Conservation (phyloP, 176 grass and related monocot genomes). For the Triticum urartu region DNA sequence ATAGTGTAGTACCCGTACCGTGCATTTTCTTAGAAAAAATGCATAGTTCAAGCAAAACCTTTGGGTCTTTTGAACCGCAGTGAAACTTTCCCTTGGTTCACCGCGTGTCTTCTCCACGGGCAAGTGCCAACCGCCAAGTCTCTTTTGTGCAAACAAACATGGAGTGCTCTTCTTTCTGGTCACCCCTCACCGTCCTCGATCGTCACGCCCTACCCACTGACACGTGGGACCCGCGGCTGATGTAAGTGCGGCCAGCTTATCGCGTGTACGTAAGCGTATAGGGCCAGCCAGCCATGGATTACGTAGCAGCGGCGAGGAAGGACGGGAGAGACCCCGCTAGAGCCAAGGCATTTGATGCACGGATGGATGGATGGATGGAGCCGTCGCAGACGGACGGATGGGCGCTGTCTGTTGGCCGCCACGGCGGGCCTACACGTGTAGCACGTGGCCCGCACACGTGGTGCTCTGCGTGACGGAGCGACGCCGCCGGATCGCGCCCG, state of each 20-base stretch:
- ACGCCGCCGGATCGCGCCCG: neutral
- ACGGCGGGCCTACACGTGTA: neutral
- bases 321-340: neutral
- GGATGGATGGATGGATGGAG: neutral
- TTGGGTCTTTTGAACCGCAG: no score
- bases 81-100: no score
- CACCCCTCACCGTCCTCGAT: neutral
- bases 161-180: no score
- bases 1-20: no score
- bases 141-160: no score
- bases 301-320: neutral
- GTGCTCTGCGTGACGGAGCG: neutral
- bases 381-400: neutral
- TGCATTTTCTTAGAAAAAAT: no score
- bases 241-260: neutral
- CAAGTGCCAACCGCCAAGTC: no score
- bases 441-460: slow-evolving; percentile 24
- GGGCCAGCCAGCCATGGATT: neutral
- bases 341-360: neutral
- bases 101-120: no score
- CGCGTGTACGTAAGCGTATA: neutral
- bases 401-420: neutral
- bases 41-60: no score
- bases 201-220: neutral
- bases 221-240: neutral